Evolutionary conservation across 2,329 filamentous ascomycete genomes (phyloP).

Genomic region (Bimuria novae-zelandiae): DNA sequence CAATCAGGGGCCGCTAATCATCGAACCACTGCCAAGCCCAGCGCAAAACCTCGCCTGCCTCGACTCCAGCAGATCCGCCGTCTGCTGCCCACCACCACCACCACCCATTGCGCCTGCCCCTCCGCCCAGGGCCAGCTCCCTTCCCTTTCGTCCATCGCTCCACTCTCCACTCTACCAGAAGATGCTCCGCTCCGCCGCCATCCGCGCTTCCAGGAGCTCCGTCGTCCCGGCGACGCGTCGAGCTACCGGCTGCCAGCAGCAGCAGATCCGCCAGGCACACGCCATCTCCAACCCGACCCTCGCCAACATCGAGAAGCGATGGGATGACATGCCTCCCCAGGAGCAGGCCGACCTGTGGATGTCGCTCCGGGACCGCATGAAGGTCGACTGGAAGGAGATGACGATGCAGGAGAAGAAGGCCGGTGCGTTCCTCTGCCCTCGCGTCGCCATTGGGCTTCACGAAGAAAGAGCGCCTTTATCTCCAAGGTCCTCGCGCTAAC

Average conservation of each 20-base stretch:
- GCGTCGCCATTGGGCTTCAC: constrained; percentile 20
- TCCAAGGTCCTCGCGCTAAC: constrained; percentile 38
- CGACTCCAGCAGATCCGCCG: background rate
- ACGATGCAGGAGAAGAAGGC: constrained; percentile 98
- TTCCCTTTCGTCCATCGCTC: constrained; percentile 38
- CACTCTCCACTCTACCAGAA: constrained; percentile 42
- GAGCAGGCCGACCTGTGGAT: constrained; percentile 99
- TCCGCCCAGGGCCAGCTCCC: constrained; percentile 41
- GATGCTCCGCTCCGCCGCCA: constrained; percentile 48
- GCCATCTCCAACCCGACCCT: constrained; percentile 98
- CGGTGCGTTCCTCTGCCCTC: constrained; percentile 67
- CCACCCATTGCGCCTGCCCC: constrained; percentile 44
- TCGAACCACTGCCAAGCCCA: constrained; percentile 9
- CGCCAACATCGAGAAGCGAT: constrained; percentile 98
- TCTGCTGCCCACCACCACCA: constrained; percentile 30
- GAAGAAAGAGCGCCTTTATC: too few species aligned
- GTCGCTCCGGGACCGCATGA: constrained; percentile 97
- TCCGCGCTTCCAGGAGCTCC: constrained; percentile 44
- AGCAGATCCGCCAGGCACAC: constrained; percentile 71
- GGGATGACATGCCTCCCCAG: constrained; percentile 96
- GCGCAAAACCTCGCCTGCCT: constrained; percentile 8
- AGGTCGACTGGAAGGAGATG: constrained; percentile 94
- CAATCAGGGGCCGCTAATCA: background rate
- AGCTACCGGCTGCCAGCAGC: constrained; percentile 48
- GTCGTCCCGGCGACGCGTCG: constrained; percentile 42